phyloP scores from a whole-genome alignment of 1,284 basidiomycete species.

The Ganoderma boninense region DNA sequence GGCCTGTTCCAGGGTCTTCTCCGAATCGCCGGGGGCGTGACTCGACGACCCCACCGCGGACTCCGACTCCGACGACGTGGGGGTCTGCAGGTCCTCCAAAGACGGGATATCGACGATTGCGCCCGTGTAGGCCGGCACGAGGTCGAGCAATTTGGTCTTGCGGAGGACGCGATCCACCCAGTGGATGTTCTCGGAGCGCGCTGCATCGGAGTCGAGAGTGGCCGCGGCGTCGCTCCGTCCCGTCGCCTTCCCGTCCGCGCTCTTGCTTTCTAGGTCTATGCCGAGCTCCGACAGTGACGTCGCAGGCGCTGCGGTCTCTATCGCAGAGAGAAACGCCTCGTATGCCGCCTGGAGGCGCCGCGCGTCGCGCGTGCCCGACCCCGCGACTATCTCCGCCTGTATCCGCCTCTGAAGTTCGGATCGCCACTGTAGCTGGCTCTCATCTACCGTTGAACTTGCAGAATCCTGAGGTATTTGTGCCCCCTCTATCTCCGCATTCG shows the following conservation, averaged over 20 bases:
- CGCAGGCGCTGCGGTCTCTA: constrained; percentile 48
- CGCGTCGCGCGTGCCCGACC: constrained; percentile 27
- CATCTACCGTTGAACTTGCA: background rate
- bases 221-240: background rate
- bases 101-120: constrained; percentile 4
- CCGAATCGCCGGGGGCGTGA: background rate
- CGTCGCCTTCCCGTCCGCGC: background rate
- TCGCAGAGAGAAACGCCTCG: constrained; percentile 51
- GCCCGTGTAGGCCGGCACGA: constrained; percentile 5
- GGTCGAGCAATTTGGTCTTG: constrained; percentile 22
- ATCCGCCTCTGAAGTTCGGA: constrained; percentile 43
- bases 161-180: constrained; percentile 34
- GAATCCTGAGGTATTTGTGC: background rate
- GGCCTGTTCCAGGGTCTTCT: background rate
- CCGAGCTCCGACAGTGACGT: constrained; percentile 2
- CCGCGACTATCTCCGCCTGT: constrained; percentile 38
- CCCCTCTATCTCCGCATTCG: background rate
- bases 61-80: background rate
- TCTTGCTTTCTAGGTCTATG: constrained; percentile 11
- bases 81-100: constrained; percentile 3
- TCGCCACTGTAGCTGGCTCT: constrained; percentile 34
- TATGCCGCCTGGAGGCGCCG: constrained; percentile 49
- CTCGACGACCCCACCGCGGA: background rate
- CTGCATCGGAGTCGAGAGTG: background rate
- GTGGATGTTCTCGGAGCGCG: constrained; percentile 32